Evolutionary conservation across 306 rosid genomes (phyloP).

Genomic region (Pyrus bretschneideri): DNA sequence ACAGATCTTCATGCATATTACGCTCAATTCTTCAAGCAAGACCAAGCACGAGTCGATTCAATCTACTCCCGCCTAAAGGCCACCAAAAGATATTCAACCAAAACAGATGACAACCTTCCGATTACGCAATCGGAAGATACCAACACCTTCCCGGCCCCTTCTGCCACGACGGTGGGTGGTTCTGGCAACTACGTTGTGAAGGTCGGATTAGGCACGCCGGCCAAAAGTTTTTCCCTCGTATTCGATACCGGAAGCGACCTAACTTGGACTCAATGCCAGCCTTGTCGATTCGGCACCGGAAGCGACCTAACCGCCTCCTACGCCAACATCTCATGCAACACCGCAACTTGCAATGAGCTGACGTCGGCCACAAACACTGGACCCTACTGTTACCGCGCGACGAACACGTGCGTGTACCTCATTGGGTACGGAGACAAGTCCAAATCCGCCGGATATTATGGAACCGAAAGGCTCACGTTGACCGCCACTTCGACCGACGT

Average conservation of each 20-base stretch:
- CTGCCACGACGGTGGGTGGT: neutral
- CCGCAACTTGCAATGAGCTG: neutral
- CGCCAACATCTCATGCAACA: neutral
- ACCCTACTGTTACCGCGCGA: conserved; percentile 21
- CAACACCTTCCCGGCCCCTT: neutral
- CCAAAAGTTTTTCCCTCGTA: neutral
- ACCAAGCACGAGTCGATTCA: neutral
- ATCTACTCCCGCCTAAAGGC: neutral
- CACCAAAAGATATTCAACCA: neutral
- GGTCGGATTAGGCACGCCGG: neutral
- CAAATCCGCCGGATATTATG: conserved; percentile 43
- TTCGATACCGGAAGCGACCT: neutral
- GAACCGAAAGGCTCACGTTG: conserved; percentile 37
- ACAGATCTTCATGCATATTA: neutral
- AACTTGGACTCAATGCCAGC: neutral
- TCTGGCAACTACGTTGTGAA: neutral
- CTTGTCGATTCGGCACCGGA: neutral
- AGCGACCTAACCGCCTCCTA: neutral
- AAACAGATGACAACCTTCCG: neutral
- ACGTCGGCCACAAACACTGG: neutral
- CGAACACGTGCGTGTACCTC: conserved; percentile 38
- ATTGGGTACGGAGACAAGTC: conserved; percentile 54
- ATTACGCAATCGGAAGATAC: neutral
- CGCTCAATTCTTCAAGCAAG: neutral
- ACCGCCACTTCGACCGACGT: conserved; percentile 9